Conservation (phyloP, 1,139 yeast genomes). For the Kodamaea alishanica region DNA sequence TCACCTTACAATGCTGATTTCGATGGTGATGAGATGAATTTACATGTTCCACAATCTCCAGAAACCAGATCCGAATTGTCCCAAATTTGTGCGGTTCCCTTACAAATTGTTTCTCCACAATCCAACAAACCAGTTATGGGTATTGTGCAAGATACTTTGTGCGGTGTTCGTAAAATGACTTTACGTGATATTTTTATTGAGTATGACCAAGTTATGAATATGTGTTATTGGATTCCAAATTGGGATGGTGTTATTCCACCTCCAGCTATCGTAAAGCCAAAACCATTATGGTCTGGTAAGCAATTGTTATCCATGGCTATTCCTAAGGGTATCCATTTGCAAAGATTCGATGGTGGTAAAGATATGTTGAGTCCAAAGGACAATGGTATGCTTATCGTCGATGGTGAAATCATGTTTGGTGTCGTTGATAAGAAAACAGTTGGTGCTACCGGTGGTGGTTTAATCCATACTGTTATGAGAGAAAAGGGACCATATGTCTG, state of each 20-base stretch:
- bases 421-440: slow-evolving; percentile 97
- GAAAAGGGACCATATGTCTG: slow-evolving; percentile 93
- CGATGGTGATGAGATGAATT: slow-evolving; percentile 99
- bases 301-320: slow-evolving; percentile 90
- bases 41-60: slow-evolving; percentile 98
- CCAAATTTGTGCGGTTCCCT: slow-evolving; percentile 93
- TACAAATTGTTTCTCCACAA: slow-evolving; percentile 97
- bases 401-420: slow-evolving; percentile 95
- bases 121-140: slow-evolving; percentile 99
- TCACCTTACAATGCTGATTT: slow-evolving; percentile 99
- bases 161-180: slow-evolving; percentile 96
- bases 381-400: slow-evolving; percentile 85
- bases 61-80: slow-evolving; percentile 96
- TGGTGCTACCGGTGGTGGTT: slow-evolving; percentile 97
- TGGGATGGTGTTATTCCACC: slow-evolving; percentile 99
- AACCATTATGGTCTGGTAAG: slow-evolving; percentile 97
- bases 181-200: slow-evolving; percentile 84
- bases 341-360: slow-evolving; percentile 86
- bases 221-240: slow-evolving; percentile 94
- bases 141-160: slow-evolving; percentile 95
- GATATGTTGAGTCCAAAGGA: slow-evolving; percentile 84
- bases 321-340: slow-evolving; percentile 93
- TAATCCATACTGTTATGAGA: slow-evolving; percentile 94
- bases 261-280: slow-evolving; percentile 92
- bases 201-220: slow-evolving; percentile 92